These are phyloP conservation scores for Coriolopsis trogii DNA, from an alignment of 1,284 basidiomycete genomes.

Conservation along the genomic window DNA sequence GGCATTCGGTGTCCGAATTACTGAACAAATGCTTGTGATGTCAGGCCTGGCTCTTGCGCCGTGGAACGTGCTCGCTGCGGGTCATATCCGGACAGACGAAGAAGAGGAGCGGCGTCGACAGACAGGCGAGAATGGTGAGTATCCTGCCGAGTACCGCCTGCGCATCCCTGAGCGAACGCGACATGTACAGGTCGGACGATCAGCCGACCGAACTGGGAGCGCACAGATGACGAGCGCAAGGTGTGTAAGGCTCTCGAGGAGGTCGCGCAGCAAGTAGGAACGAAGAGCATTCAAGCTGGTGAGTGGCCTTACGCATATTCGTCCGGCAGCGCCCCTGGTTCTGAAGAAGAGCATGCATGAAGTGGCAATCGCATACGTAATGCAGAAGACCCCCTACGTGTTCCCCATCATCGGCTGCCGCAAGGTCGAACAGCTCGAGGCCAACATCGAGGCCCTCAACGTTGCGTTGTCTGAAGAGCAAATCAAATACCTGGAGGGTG, in stretches of 20 bases:
- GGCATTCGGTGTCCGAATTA: background rate
- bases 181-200: conserved; percentile 32
- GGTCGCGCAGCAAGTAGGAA: conserved; percentile 47
- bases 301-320: background rate
- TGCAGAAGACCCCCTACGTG: conserved; percentile 51
- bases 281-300: conserved; percentile 31
- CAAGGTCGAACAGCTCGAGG: conserved; percentile 51
- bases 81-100: conserved; percentile 50
- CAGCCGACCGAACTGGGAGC: conserved; percentile 39
- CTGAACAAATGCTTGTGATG: background rate
- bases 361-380: conserved; percentile 52
- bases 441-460: conserved; percentile 50
- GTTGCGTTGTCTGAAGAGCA: conserved; percentile 46
- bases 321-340: no score
- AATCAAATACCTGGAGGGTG: conserved; percentile 44
- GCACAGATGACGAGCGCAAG: conserved; percentile 43
- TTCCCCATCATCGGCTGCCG: conserved; percentile 49
- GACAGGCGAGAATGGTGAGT: conserved; percentile 45
- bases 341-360: conserved; percentile 28
- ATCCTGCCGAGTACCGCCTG: background rate
- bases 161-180: no score
- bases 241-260: conserved; percentile 47
- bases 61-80: conserved; percentile 53
- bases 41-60: conserved; percentile 50
- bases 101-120: conserved; percentile 45